These are phyloP conservation scores for Phytopythium oedochilum DNA, from an alignment of 352 stramenopile species.

Conservation along the genomic window DNA sequence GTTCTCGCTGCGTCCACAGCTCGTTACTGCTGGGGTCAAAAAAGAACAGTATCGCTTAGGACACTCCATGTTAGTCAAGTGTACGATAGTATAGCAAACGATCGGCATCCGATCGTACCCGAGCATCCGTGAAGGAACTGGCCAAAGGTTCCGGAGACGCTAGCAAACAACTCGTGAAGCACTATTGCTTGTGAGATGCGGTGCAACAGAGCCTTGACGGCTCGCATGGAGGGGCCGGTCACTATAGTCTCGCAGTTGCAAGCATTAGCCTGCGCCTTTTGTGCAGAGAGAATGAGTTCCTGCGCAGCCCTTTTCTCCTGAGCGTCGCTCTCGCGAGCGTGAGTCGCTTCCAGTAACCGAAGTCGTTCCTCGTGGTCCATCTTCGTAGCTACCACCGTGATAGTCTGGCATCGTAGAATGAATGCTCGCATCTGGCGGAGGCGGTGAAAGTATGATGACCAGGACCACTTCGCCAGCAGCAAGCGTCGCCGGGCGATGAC, in stretches of 20 bases:
- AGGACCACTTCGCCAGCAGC: conserved; percentile 37
- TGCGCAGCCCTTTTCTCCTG: background rate
- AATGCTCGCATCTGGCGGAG: conserved; percentile 31
- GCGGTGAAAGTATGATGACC: conserved; percentile 37
- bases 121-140: conserved; percentile 37
- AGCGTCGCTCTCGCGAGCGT: background rate
- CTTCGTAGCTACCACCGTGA: background rate
- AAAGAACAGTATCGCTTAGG: conserved; percentile 47
- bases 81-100: no score
- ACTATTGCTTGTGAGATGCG: conserved; percentile 25
- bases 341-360: background rate
- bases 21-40: conserved; percentile 59
- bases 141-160: conserved; percentile 25
- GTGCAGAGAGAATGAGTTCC: background rate
- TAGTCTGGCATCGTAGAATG: conserved; percentile 18
- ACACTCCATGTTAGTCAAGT: background rate
- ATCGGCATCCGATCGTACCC: conserved; percentile 10
- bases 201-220: conserved; percentile 45
- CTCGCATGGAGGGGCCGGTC: conserved; percentile 17
- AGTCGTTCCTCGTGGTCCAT: background rate
- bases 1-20: conserved; percentile 57
- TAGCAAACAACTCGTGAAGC: conserved; percentile 39
- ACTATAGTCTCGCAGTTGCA: background rate
- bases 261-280: background rate
- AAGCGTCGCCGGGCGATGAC: background rate